These are phyloP conservation scores for Coprinopsis sp. DNA, from an alignment of 768 basidiomycete genomes.

Conservation along the genomic window DNA sequence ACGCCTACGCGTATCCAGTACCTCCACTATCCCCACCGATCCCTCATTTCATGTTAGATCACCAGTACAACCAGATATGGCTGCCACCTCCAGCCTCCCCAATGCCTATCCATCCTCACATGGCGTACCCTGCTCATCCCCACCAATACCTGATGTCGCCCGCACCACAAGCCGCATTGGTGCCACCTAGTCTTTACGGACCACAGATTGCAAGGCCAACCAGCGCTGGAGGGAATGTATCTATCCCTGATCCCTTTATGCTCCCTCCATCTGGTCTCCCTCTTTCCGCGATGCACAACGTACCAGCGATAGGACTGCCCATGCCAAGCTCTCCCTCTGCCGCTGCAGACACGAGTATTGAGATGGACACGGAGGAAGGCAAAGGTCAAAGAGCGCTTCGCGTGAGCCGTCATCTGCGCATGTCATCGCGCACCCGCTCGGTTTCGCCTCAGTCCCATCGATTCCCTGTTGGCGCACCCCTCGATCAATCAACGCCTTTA, in stretches of 20 bases:
- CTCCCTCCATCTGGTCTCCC: conserved; percentile 27
- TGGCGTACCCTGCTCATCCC: neutral
- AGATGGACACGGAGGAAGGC: conserved; percentile 44
- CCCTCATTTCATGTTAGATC: conserved; percentile 30
- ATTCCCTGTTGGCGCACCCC: conserved; percentile 35
- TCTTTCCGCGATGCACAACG: conserved; percentile 21
- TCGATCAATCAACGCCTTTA: neutral
- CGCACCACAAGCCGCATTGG: conserved; percentile 1
- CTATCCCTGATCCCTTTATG: conserved; percentile 24
- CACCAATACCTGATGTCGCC: conserved; percentile 5
- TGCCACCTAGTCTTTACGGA: conserved; percentile 10
- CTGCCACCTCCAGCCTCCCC: conserved; percentile 45
- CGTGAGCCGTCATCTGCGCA: conserved; percentile 53
- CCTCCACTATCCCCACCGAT: conserved; percentile 35
- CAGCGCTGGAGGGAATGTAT: conserved; percentile 41
- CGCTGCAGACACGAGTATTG: conserved; percentile 6
- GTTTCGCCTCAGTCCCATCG: conserved; percentile 60
- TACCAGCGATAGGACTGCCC: conserved; percentile 5
- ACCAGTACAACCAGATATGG: conserved; percentile 47
- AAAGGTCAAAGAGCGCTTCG: conserved; percentile 59
- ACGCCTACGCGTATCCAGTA: conserved; percentile 37
- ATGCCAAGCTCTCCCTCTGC: neutral
- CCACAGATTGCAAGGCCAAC: conserved; percentile 38
- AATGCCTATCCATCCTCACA: conserved; percentile 20
- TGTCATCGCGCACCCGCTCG: conserved; percentile 53